Evolutionary conservation across 129 eudicot species (phyloP).

Genomic region (Chrysanthemum seticuspe): DNA sequence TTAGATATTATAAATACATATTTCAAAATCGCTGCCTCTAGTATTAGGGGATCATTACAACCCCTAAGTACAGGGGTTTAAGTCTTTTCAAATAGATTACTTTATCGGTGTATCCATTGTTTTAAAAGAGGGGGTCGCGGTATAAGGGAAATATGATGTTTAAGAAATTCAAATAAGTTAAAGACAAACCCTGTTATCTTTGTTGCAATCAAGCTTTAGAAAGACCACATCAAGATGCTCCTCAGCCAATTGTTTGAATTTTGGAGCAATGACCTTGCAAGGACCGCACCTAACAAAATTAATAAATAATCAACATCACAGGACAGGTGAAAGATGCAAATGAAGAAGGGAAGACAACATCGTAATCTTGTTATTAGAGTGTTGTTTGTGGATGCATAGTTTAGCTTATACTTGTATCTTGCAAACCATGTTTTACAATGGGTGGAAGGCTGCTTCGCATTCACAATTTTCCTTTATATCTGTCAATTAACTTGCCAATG

Average conservation of each 20-base stretch:
- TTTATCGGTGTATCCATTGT: not conserved
- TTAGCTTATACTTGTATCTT: not conserved
- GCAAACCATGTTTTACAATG: not conserved
- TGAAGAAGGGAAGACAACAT: not conserved
- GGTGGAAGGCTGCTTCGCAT: not conserved
- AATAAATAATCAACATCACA: slow-evolving; percentile 3
- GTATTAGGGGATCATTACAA: not conserved
- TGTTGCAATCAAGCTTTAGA: slow-evolving; percentile 77
- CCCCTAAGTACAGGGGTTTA: not conserved
- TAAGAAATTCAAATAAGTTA: not conserved
- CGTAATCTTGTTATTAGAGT: not conserved
- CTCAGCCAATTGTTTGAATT: slow-evolving; percentile 52
- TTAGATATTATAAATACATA: not conserved
- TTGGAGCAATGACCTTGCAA: slow-evolving; percentile 83
- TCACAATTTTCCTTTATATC: too few species aligned
- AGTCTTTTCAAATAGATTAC: not conserved
- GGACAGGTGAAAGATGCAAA: not conserved
- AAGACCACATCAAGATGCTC: slow-evolving; percentile 65
- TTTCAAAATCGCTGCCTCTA: not conserved
- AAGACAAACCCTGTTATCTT: slow-evolving; percentile 65
- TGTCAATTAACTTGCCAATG: too few species aligned
- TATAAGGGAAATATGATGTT: not conserved
- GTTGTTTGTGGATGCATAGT: not conserved
- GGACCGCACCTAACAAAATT: slow-evolving; percentile 77
- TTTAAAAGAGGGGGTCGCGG: not conserved